Base-by-base conservation (phyloP, 208 protist genomes). In the Tetramitus jugosus region DNA sequence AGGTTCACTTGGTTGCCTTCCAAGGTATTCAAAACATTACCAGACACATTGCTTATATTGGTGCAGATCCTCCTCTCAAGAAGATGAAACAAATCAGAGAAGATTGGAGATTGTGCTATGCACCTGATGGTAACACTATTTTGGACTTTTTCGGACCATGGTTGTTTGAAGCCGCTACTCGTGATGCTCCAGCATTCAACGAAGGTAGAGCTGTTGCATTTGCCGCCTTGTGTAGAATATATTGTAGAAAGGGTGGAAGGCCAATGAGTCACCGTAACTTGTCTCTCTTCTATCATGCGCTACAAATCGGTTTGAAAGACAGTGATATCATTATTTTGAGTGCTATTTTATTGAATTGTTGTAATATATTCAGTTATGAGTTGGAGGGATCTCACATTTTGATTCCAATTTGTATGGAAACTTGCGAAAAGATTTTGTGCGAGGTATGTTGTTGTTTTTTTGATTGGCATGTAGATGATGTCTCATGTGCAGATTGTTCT, bases 41-140 rank as follows among this genome's bases (percentile, higher is more conserved):
- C n/a, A 52, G 60, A 3, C 29, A 10, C 14, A 20, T 76, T 1
- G 31, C 29, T 2, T 60, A 37, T 43, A 35, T 76, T 31, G 69
- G 69, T 43, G 60, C 31, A 10, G 33, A 53, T 17, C 42, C 42
- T 31, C 29, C 46, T 29, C 23, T 43, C 26, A n/a, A 37, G 2
- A 42, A 53, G 43, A n/a, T 56, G 4, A 76, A 76, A 37, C 6
- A 76, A 61, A 13, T 6, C 14, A 3, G 26, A 7, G n/a, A 45
- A 33, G 62, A 68, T 68, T 68, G 23, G 29, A 29, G 33, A 45
- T 23, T 80, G 53, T 39, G 37, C 26, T 61, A 74, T 26, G 33
- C 77, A 37, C 56, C 62, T 17, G 46, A 80, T 62, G 46, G 39
- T 10, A 80, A 80, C n/a, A 78, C 77, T 31, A 76, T 80, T 31